phyloP scores from a whole-genome alignment of 176 grass and related monocot genomes.

The Eleusine indica region DNA sequence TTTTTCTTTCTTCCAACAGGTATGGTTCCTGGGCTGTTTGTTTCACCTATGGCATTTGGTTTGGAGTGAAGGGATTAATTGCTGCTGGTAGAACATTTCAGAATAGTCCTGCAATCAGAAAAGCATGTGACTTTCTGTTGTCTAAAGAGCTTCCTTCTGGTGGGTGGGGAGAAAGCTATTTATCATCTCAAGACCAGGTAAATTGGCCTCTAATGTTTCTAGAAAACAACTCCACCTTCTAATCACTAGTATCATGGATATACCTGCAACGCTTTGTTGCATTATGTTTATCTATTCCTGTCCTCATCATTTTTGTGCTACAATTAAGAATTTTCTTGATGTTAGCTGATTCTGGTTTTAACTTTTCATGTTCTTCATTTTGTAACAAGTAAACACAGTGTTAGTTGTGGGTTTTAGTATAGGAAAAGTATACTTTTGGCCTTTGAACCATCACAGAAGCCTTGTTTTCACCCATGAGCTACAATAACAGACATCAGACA shows the following conservation, averaged over 20 bases:
- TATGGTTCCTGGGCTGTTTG: constrained; percentile 96
- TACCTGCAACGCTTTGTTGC: constrained; percentile 1
- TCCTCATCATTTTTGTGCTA: background rate
- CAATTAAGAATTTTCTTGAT: background rate
- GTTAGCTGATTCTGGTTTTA: constrained; percentile 2
- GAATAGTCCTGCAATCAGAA: constrained; percentile 66
- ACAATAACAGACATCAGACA: too few relatives aligned
- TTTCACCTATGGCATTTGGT: constrained; percentile 93
- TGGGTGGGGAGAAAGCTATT: constrained; percentile 98
- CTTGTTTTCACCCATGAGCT: too few relatives aligned
- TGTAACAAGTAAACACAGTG: background rate
- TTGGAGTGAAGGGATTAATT: constrained; percentile 83
- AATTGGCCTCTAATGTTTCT: constrained; percentile 21
- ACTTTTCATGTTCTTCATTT: background rate
- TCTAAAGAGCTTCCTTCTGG: constrained; percentile 87
- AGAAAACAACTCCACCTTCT: background rate
- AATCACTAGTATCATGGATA: background rate
- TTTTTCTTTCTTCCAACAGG: constrained; percentile 52
- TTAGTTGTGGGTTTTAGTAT: background rate
- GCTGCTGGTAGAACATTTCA: constrained; percentile 77
- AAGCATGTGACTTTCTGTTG: constrained; percentile 82
- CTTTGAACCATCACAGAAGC: too few relatives aligned
- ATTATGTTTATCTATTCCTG: constrained; percentile 15
- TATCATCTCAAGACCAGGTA: constrained; percentile 96
- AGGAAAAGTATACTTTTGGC: background rate